Conservation (phyloP, 352 stramenopile species). For the Globisporangium sylvaticum region DNA sequence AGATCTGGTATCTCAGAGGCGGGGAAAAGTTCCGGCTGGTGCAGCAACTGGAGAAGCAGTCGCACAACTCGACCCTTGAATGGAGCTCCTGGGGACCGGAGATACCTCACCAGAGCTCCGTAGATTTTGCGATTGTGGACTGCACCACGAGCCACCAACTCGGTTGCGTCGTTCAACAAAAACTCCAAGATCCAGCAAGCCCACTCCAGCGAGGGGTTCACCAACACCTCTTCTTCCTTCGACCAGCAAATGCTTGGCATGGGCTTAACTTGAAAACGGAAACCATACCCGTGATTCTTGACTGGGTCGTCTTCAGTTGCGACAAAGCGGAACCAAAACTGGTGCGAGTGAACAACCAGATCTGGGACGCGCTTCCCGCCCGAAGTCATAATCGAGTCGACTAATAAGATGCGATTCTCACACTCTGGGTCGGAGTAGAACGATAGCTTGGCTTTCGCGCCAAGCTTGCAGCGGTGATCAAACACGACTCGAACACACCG, state of each 20-base stretch:
- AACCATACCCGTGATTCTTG: constrained; percentile 73
- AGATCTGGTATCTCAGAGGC: constrained; percentile 55
- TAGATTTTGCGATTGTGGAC: constrained; percentile 85
- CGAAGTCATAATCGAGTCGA: constrained; percentile 46
- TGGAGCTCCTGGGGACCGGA: constrained; percentile 70
- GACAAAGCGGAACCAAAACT: constrained; percentile 83
- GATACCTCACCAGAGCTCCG: constrained; percentile 71
- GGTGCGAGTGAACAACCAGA: constrained; percentile 62
- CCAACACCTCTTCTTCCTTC: constrained; percentile 75
- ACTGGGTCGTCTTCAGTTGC: constrained; percentile 56
- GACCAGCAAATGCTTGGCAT: constrained; percentile 77
- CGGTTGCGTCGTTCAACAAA: constrained; percentile 68
- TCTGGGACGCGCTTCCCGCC: constrained; percentile 45
- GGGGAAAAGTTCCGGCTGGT: constrained; percentile 57
- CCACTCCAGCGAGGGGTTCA: constrained; percentile 77
- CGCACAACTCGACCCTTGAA: constrained; percentile 79
- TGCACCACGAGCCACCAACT: constrained; percentile 55
- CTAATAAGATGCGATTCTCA: constrained; percentile 41
- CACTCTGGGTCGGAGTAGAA: constrained; percentile 76
- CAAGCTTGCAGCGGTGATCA: constrained; percentile 71
- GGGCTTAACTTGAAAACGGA: constrained; percentile 77
- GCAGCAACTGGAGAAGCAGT: constrained; percentile 71
- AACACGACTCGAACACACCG: constrained; percentile 76
- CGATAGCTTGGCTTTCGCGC: constrained; percentile 59
- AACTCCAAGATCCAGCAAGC: constrained; percentile 84